Evolutionary conservation across 2,329 filamentous ascomycete species (phyloP), one percentile per base, ranked within the genome.

Genomic region (Penicillium sp.): DNA sequence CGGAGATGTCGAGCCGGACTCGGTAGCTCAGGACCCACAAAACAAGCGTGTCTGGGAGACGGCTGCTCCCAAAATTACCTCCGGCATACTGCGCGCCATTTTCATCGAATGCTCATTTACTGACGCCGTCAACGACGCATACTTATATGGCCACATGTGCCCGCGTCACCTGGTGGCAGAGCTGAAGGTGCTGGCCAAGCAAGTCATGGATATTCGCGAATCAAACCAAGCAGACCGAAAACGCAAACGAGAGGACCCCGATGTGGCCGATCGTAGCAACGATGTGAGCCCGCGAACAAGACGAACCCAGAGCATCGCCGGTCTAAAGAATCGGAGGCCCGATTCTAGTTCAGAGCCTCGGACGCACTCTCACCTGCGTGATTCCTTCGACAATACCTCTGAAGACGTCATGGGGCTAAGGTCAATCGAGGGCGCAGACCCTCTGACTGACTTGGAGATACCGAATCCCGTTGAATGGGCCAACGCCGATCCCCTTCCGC

Each of bases 61-160:
- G 64, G 92, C 92, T 0, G 92, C 92, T 0, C 87, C 87, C 8
- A 96, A 95, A 67, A 85, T 99, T 24, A 87, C 79, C 0, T 74
- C 79, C 0, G 89, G 90, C 1, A 78, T 81, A 4, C 79, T 99
- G 0, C 81, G 80, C 0, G 92, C 87, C 10, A 88, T 99, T 11
- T 92, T 97, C 66, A 95, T 99, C 62, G 94, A 99, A 76, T 97
- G 92, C 71, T 95, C 90, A 55, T 99, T 92, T 69, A 88, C 90
- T 55, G 87, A 96, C 69, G 82, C 83, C 7, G 87, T 91, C 63
- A 80, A 83, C 20, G 86, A 94, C 54, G 85, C 88, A 44, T 82
- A 86, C 0, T 79, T 99, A 0, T 99, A 91, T 59, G 94, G 94
- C 0, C 94, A 99, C 63, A 77, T 99, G 13, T 89, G 90, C 33